Base-by-base conservation (phyloP, 371 early-diverging fungal genomes). In the Parasitella parasitica region DNA sequence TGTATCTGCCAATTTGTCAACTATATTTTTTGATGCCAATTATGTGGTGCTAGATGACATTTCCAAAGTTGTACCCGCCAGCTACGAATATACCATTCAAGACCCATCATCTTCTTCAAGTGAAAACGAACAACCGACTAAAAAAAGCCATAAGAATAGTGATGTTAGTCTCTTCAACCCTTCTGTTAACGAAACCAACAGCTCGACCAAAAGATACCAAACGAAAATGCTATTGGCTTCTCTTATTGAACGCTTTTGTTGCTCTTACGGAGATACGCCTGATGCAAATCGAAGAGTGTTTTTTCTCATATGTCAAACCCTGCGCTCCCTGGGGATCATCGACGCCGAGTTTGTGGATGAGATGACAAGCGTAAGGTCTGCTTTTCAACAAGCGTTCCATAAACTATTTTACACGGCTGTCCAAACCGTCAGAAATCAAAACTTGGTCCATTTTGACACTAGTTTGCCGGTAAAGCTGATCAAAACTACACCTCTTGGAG, bases 221-320 rank as follows among this genome's bases (percentile, higher is more conserved):
- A 87, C 89, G 36, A 87, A 85, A 39, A 73, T 93, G 37, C 73
- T 93, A 1, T 69, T 92, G 22, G 91, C 90, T 0, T 83, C 91
- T 11, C 70, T 92, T 20, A 79, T 91, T 1, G 91, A 93, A 57
- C 92, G 92, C 66, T 96, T 94, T 77, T 93, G 94, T 70, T 75
- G 86, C 43, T 70, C 92, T 15, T 93, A 95, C 72, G 93, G 93
- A 59, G 89, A 92, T 61, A 83, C 86, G 22, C 93, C 93, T 0
- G 88, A 92, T 63, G 82, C 87, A 51, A 95, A 92, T 68, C 87
- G 88, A 38, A 79, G 85, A 57, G 80, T 95, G n/a, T 96, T 96
- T 60, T 91, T 89, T 59, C 76, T 91, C 27, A 85, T 91, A 38
- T 86, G 86, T 70, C 84, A 84, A 64, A 86, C 84, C 0, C 69